These are phyloP conservation scores for Dillenia turbinata DNA, from an alignment of 164 flowering plant genomes.

Conservation along the genomic window DNA sequence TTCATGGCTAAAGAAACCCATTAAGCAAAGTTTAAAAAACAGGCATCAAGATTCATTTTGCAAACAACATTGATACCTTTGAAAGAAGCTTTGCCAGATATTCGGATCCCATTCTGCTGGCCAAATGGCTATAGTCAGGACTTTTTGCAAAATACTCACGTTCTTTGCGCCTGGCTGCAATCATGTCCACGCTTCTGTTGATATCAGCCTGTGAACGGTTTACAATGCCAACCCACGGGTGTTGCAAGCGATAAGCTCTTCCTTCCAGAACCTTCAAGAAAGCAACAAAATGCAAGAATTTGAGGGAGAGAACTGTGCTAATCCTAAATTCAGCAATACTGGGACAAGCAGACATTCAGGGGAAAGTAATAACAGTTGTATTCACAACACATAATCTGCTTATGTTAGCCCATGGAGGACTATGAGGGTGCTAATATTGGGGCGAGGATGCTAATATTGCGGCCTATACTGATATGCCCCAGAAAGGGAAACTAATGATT, in stretches of 20 bases:
- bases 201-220: conserved; percentile 88
- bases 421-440: too few species aligned
- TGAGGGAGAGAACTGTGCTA: background rate
- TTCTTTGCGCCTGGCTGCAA: conserved; percentile 72
- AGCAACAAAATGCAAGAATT: background rate
- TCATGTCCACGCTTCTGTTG: conserved; percentile 76
- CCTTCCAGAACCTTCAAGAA: conserved; percentile 71
- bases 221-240: conserved; percentile 90
- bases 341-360: too few species aligned
- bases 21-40: background rate
- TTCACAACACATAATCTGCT: too few species aligned
- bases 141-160: conserved; percentile 69
- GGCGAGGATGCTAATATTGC: too few species aligned
- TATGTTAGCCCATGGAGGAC: too few species aligned
- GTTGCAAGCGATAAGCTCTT: conserved; percentile 69
- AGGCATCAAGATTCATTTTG: background rate
- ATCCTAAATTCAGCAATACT: background rate
- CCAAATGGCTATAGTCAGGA: conserved; percentile 73
- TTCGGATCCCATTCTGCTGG: conserved; percentile 77
- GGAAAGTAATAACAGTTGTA: too few species aligned
- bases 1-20: background rate
- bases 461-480: too few species aligned
- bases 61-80: conserved; percentile 25
- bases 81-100: conserved; percentile 85
- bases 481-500: too few species aligned